phyloP scores from a whole-genome alignment of 1,284 basidiomycete genomes.

The Melampsora larici-populina region DNA sequence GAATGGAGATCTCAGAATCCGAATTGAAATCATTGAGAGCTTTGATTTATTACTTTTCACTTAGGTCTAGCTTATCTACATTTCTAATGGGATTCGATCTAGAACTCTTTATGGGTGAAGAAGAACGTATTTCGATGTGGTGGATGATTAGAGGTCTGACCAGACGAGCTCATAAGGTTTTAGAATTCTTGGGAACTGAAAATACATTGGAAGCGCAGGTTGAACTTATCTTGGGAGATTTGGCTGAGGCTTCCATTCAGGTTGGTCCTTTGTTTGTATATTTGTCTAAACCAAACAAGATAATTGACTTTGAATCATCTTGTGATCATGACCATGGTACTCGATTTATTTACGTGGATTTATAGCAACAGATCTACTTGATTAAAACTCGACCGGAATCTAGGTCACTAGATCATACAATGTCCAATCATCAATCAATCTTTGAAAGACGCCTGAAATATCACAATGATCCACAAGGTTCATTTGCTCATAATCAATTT shows the following conservation, averaged over 20 bases:
- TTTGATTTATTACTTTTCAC: conserved; percentile 30
- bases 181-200: background rate
- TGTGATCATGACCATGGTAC: no score
- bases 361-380: background rate
- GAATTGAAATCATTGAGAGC: conserved; percentile 13
- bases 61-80: conserved; percentile 15
- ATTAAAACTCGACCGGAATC: background rate
- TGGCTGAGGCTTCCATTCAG: conserved; percentile 18
- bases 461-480: background rate
- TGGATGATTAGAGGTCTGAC: conserved; percentile 29
- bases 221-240: conserved; percentile 9
- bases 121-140: conserved; percentile 34
- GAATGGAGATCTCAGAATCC: conserved; percentile 6
- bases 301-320: no score
- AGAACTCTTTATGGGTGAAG: conserved; percentile 20
- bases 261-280: background rate
- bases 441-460: conserved; percentile 31
- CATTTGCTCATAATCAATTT: no score
- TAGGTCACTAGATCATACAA: no score
- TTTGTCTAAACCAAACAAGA: background rate
- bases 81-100: conserved; percentile 36
- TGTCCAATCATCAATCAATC: background rate
- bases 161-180: conserved; percentile 7
- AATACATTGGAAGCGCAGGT: conserved; percentile 13
- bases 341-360: no score